Conservation (phyloP, 441 rosid species). For the Pelargonium exstipulatum region DNA sequence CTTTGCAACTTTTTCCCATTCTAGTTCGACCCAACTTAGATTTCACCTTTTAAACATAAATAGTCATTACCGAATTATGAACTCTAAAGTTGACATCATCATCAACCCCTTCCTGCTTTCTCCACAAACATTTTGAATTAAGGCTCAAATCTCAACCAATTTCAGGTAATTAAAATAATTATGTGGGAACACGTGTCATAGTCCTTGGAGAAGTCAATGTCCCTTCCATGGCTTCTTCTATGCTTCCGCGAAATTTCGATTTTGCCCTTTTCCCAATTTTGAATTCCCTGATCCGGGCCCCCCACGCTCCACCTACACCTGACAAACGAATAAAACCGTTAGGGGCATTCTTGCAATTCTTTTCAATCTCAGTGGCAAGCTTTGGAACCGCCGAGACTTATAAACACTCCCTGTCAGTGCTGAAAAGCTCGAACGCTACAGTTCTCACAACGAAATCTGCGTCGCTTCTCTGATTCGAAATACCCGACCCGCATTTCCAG, state of each 20-base stretch:
- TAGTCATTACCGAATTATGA: conserved; percentile 6
- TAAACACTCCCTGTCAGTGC: conserved; percentile 9
- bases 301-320: conserved; percentile 15
- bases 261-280: conserved; percentile 14
- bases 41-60: not conserved
- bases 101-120: not conserved
- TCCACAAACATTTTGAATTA: not conserved
- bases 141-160: conserved; percentile 4
- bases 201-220: conserved; percentile 4
- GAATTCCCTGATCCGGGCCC: conserved; percentile 30
- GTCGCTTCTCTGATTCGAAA: conserved; percentile 26
- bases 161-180: not conserved
- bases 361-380: conserved; percentile 8
- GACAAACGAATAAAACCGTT: conserved; percentile 55
- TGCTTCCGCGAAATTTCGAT: conserved; percentile 1
- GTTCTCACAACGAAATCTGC: conserved; percentile 32
- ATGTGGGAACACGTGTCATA: conserved; percentile 1
- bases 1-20: conserved; percentile 1
- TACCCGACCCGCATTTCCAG: conserved; percentile 24
- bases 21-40: conserved; percentile 6
- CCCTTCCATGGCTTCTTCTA: not conserved
- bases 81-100: conserved; percentile 6
- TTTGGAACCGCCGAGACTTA: conserved; percentile 45
- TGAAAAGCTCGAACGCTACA: conserved; percentile 17
- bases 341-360: conserved; percentile 41